A percentile compares a stretch with the other conserved stretches of the same genome.
phyloP scores from a whole-genome alignment of 495 filamentous ascomycete genomes.

The Daldinia childiae region DNA sequence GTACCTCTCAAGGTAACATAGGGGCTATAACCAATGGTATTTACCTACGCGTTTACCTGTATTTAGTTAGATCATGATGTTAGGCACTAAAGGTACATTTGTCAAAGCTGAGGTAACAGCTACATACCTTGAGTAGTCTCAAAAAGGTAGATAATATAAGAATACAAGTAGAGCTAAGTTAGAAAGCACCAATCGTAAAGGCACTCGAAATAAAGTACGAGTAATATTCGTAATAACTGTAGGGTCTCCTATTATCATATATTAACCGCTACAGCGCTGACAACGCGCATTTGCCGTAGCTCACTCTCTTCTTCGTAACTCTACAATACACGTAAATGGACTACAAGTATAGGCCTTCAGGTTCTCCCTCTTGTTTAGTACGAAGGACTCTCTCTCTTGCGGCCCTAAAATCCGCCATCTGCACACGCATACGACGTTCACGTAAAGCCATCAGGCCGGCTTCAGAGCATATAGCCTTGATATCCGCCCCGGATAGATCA shows the following conservation, averaged over 20 bases:
- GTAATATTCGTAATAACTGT: not conserved
- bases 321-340: constrained; percentile 30
- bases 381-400: constrained; percentile 95
- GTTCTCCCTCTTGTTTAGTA: constrained; percentile 98
- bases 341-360: constrained; percentile 98
- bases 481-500: constrained; percentile 95
- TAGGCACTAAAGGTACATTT: not conserved
- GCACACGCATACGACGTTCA: constrained; percentile 96
- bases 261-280: constrained; percentile 16
- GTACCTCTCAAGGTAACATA: no score
- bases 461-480: constrained; percentile 98
- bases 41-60: not conserved
- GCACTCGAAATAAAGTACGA: not conserved
- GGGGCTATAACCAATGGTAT: constrained; percentile 5
- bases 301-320: not conserved
- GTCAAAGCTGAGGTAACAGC: not conserved
- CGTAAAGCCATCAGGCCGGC: constrained; percentile 94
- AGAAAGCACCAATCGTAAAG: not conserved
- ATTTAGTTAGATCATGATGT: not conserved
- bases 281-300: not conserved
- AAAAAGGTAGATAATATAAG: not conserved
- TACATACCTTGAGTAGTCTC: not conserved
- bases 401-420: constrained; percentile 97
- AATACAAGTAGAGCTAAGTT: not conserved
- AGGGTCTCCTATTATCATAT: constrained; percentile 20